Base-by-base conservation (phyloP, 164 flowering plant species). In the Liquidambar formosana region DNA sequence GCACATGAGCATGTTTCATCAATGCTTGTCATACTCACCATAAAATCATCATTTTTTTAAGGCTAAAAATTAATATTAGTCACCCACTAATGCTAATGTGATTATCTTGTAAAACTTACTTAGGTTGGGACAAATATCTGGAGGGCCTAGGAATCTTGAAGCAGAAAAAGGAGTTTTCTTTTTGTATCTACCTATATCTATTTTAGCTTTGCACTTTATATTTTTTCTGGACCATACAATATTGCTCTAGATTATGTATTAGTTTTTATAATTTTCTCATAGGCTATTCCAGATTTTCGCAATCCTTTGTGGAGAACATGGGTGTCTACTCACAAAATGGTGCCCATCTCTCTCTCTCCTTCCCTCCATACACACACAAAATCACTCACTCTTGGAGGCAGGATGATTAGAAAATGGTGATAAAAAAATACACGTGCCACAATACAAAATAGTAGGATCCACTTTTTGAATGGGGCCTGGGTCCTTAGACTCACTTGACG, bases 321-420 rank as follows among this genome's bases (percentile, higher is more conserved):
- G 78, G 67, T 74, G 64, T 78, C 77, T 59, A 77, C 71, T 73
- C 74, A 69, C 23, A 5, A 43, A 26, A 25, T 5, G 5, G 18
- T 22, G 10, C 10, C 22, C n/a, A n/a, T 28, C 10, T 48, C 33
- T 56, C 27, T 66, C 61, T 48, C 8, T 52, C 8, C n/a, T n/a
- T n/a, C n/a, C n/a, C n/a, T n/a, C n/a, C n/a, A n/a, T n/a, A n/a
- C n/a, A n/a, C n/a, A n/a, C n/a, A n/a, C n/a, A n/a, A n/a, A n/a
- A n/a, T n/a, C n/a, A n/a, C n/a, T n/a, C n/a, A n/a, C n/a, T n/a
- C n/a, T n/a, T n/a, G n/a, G n/a, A n/a, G n/a, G n/a, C n/a, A n/a
- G 41, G 41, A 33, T 33, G 41, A 33, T 33, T 33, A 33, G 2
- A 33, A 2, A 33, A 6, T 33, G 41, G 6, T 33, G 41, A 33